Evolutionary conservation across 257 asterid genomes (phyloP).

Genomic region (Ilex asprella): DNA sequence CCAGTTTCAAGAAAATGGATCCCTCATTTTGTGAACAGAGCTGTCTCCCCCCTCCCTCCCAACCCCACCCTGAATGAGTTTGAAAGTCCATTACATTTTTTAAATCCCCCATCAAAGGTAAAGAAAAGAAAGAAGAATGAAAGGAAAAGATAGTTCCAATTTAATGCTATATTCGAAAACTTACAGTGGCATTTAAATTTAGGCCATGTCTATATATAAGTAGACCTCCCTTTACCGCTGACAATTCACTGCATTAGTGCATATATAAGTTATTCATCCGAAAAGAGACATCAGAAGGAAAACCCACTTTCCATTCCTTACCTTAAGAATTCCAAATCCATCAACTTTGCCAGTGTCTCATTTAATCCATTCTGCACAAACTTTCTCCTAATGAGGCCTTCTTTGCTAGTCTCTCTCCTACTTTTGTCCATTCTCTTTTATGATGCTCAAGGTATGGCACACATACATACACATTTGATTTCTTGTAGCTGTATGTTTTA

Average conservation of each 20-base stretch:
- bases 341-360: conserved; percentile 5
- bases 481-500: not conserved
- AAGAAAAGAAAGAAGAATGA: not conserved
- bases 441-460: conserved; percentile 38
- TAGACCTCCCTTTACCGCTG: conserved; percentile 9
- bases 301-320: conserved; percentile 12
- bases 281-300: conserved; percentile 14
- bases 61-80: conserved; percentile 24
- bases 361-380: conserved; percentile 2
- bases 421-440: conserved; percentile 36
- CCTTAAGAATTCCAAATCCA: conserved; percentile 8
- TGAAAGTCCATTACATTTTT: conserved; percentile 16
- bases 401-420: conserved; percentile 26
- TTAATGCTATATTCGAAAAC: conserved; percentile 23
- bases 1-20: conserved; percentile 36
- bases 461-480: not conserved
- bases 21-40: conserved; percentile 27
- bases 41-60: conserved; percentile 40
- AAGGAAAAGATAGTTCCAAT: conserved; percentile 16
- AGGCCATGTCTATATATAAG: conserved; percentile 9
- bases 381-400: conserved; percentile 33
- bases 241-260: conserved; percentile 9
- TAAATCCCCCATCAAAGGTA: conserved; percentile 12
- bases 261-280: conserved; percentile 6
- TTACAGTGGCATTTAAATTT: conserved; percentile 22